Conservation (phyloP, 805 yeast species). For the Saturnispora kantuleensis region DNA sequence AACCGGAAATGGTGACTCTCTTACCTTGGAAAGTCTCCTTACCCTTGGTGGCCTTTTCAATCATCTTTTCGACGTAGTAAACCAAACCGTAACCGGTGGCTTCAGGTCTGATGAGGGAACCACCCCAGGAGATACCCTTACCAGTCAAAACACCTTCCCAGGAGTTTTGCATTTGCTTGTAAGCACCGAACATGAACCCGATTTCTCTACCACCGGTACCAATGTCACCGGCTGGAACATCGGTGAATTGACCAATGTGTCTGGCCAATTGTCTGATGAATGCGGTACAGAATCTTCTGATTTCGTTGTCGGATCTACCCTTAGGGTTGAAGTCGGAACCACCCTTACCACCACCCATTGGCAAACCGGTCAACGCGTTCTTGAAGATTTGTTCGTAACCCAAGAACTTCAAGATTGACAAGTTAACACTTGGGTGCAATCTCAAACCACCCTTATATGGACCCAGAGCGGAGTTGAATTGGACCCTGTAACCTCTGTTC, state of each 20-base stretch:
- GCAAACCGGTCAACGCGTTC: conserved; percentile 93
- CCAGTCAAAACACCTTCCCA: conserved; percentile 98
- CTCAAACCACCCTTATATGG: conserved; percentile 99
- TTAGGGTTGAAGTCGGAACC: conserved; percentile 97
- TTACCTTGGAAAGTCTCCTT: conserved; percentile 86
- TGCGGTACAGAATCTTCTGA: conserved; percentile 91
- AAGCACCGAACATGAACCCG: conserved; percentile 94
- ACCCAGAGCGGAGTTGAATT: conserved; percentile 95
- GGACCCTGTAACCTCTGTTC: conserved; percentile 96
- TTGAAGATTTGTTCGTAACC: conserved; percentile 98
- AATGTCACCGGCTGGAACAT: conserved; percentile 99
- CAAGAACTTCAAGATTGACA: conserved; percentile 88
- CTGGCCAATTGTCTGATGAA: conserved; percentile 94
- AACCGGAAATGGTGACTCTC: conserved; percentile 93
- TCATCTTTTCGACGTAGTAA: conserved; percentile 96
- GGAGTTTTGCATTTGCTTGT: conserved; percentile 80
- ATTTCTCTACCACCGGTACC: conserved; percentile 97
- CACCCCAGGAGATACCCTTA: conserved; percentile 98
- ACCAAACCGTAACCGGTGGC: conserved; percentile 98
- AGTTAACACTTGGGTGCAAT: conserved; percentile 94
- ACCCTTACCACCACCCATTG: conserved; percentile 99
- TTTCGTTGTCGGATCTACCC: conserved; percentile 86
- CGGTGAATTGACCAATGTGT: conserved; percentile 95
- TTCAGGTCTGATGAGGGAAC: conserved; percentile 97
- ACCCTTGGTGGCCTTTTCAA: conserved; percentile 84